Percentiles rank a stretch among this genome's conserved stretches.
These are phyloP conservation scores for Curvularia verruculosa DNA, from an alignment of 2,329 filamentous ascomycete genomes.

Conservation along the genomic window DNA sequence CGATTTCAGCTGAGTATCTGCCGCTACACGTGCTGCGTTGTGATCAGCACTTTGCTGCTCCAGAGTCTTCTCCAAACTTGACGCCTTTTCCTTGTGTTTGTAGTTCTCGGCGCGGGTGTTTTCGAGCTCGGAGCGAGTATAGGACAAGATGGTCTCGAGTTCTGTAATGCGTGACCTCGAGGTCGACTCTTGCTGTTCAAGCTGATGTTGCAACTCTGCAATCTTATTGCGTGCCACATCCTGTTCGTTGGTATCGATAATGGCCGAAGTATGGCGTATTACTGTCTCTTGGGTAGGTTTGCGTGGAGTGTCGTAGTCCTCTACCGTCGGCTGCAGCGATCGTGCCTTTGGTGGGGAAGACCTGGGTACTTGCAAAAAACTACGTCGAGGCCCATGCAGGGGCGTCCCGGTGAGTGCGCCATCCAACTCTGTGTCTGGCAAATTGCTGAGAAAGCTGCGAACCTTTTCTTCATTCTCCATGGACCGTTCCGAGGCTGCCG, in stretches of 20 bases:
- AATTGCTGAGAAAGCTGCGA: conserved; percentile 46
- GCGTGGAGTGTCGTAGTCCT: conserved; percentile 46
- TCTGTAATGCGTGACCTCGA: conserved; percentile 42
- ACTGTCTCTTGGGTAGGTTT: conserved; percentile 46
- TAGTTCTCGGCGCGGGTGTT: conserved; percentile 36
- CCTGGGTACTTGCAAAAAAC: conserved; percentile 37
- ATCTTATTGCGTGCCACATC: conserved; percentile 26
- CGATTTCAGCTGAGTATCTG: conserved; percentile 22
- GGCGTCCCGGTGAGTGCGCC: conserved; percentile 36
- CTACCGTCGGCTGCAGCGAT: conserved; percentile 45
- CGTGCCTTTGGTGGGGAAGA: conserved; percentile 36
- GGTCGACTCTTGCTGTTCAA: conserved; percentile 37
- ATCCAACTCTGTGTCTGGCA: conserved; percentile 45
- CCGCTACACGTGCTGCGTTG: conserved; percentile 9
- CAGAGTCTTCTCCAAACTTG: conserved; percentile 23
- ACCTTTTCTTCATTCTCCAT: conserved; percentile 50
- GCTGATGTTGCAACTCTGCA: conserved; percentile 31
- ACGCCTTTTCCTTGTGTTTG: conserved; percentile 36
- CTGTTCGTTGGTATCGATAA: conserved; percentile 16
- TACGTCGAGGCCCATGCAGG: conserved; percentile 30
- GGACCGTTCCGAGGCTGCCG: conserved; percentile 37
- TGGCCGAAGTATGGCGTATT: conserved; percentile 37
- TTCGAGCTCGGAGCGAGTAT: conserved; percentile 43
- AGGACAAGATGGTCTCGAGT: conserved; percentile 44
- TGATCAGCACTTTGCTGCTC: conserved; percentile 22